phyloP scores from a whole-genome alignment of 306 rosid genomes.

The Dryas drummondii region DNA sequence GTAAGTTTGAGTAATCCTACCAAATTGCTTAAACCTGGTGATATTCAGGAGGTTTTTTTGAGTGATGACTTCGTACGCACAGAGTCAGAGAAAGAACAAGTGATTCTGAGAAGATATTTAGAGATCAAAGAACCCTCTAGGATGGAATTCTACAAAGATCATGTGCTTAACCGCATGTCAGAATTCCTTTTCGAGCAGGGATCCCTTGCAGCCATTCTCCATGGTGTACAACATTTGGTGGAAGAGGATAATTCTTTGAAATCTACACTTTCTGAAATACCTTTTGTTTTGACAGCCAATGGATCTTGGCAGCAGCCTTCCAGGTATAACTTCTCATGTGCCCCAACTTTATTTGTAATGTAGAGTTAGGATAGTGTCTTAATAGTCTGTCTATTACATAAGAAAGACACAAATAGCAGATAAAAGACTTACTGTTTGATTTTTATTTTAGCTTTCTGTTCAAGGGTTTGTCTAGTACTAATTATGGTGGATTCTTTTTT shows the following conservation, averaged over 20 bases:
- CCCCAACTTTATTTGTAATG: background rate
- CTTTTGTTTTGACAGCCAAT: constrained; percentile 83
- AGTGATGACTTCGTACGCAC: constrained; percentile 77
- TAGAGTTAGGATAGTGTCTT: background rate
- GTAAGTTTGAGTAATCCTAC: constrained; percentile 75
- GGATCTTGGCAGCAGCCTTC: constrained; percentile 94
- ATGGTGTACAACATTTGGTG: constrained; percentile 65
- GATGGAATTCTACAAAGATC: constrained; percentile 80
- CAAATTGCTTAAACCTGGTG: constrained; percentile 84
- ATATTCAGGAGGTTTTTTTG: constrained; percentile 69
- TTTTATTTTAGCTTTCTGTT: background rate
- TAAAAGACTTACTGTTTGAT: background rate
- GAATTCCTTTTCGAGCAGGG: constrained; percentile 60
- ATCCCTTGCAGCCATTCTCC: constrained; percentile 62
- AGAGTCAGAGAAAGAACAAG: constrained; percentile 77
- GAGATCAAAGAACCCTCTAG: constrained; percentile 70
- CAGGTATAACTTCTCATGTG: constrained; percentile 43
- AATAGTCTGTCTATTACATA: background rate
- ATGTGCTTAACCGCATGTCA: constrained; percentile 67
- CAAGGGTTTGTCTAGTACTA: background rate
- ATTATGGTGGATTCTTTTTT: background rate
- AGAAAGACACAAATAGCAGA: background rate
- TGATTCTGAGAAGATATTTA: constrained; percentile 66
- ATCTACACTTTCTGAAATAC: constrained; percentile 55
- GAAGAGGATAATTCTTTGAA: constrained; percentile 66